These are phyloP conservation scores for Martensiomyces pterosporus DNA, from an alignment of 192 early-diverging fungal species.

Conservation along the genomic window DNA sequence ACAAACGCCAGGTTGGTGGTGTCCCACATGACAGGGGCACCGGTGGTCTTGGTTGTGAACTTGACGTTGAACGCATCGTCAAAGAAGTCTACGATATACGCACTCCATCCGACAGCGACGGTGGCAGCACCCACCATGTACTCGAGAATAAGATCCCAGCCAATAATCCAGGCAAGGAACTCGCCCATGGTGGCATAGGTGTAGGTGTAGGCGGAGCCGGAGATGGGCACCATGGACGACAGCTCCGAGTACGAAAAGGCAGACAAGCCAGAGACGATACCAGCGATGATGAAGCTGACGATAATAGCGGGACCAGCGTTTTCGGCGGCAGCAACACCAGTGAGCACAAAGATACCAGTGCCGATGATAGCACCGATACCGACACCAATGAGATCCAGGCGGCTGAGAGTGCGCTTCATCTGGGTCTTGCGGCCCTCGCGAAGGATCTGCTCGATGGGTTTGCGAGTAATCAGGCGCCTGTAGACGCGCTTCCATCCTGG, in stretches of 20 bases:
- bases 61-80: constrained; percentile 55
- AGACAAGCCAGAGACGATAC: constrained; percentile 67
- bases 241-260: constrained; percentile 85
- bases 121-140: constrained; percentile 82
- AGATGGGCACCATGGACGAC: constrained; percentile 79
- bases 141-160: constrained; percentile 87
- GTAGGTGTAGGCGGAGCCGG: constrained; percentile 85
- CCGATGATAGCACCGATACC: constrained; percentile 79
- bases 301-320: constrained; percentile 82
- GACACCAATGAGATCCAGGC: constrained; percentile 59
- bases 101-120: constrained; percentile 79
- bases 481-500: constrained; percentile 24
- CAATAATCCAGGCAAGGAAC: constrained; percentile 84
- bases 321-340: constrained; percentile 64
- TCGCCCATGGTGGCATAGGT: constrained; percentile 86
- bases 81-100: constrained; percentile 71
- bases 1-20: constrained; percentile 32
- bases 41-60: constrained; percentile 56
- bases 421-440: constrained; percentile 43
- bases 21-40: constrained; percentile 69
- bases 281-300: constrained; percentile 76
- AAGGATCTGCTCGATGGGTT: constrained; percentile 42
- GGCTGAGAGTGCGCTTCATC: constrained; percentile 54
- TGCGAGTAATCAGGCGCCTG: constrained; percentile 21
- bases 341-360: constrained; percentile 78